Evolutionary conservation across 345 rosid genomes (phyloP), one percentile per base, ranked within the genome.

Genomic region (Eucalyptus guilfoylei): DNA sequence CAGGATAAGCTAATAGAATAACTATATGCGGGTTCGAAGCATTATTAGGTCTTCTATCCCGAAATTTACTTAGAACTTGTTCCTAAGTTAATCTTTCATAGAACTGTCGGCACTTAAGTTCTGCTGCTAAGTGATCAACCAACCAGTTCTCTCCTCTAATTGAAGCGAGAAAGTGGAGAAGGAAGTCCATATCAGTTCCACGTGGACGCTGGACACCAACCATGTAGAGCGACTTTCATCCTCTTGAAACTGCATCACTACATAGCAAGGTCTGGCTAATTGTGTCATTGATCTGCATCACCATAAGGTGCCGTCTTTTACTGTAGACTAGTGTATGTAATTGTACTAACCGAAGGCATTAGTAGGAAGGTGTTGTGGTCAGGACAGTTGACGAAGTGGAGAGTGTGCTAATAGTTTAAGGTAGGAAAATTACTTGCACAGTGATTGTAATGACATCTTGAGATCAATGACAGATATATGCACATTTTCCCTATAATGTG

Each of bases 1-100:
- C 88, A 91, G 94, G 90, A 91, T 87, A 26, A 69, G 87, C 90
- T 91, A 88, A 89, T 87, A 34, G 45, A 62, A 64, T 30, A 48
- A 88, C 45, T n/a, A 2, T 32, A n/a, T 72, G 23, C 48, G 47
- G n/a, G 87, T 34, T 34, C 2, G 87, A 86, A 89, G 88, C 91
- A 88, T 87, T 85, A 83, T 55, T n/a, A 85, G 90, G 90, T 85
- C 87, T 87, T 89, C 62, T 86, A 54, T 83, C 87, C 81, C n/a
- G 28, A 42, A 32, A 23, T 49, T 54, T 28, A 50, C 47, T 37
- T 62, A 11, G 12, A 37, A 40, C 47, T 76, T 76, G 13, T 76
- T 76, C 47, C 85, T 40, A 40, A 40, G 85, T 76, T 24, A 40
- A 76, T 76, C 30, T 26, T 76, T 76, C 47, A 76, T 21, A 23